Evolutionary conservation across 2,329 filamentous ascomycete genomes (phyloP).

Genomic region (Colletotrichum eleusines): DNA sequence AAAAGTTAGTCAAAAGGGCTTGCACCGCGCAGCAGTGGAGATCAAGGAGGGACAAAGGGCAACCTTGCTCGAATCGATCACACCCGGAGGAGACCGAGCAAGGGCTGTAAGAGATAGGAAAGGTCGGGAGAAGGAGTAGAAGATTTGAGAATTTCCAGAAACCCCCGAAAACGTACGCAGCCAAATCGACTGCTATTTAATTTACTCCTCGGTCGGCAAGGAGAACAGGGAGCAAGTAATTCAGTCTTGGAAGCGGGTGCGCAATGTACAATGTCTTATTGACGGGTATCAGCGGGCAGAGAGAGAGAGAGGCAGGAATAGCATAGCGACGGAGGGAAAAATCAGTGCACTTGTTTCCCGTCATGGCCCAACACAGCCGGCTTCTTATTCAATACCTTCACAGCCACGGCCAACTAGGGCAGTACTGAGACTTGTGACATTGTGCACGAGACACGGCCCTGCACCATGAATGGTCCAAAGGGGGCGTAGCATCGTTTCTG

Average conservation of each 20-base stretch:
- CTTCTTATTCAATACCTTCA: slow-evolving; percentile 27
- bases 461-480: slow-evolving; percentile 15
- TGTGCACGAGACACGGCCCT: slow-evolving; percentile 35
- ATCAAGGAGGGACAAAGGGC: slow-evolving; percentile 16
- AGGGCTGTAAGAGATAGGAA: slow-evolving; percentile 4
- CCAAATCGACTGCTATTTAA: slow-evolving; percentile 32
- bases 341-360: slow-evolving; percentile 34
- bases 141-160: slow-evolving; percentile 7
- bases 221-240: slow-evolving; percentile 8
- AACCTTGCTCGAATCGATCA: slow-evolving; percentile 19
- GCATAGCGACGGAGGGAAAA: slow-evolving; percentile 9
- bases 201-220: slow-evolving; percentile 22
- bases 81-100: slow-evolving; percentile 11
- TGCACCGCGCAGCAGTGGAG: slow-evolving; percentile 34
- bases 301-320: slow-evolving; percentile 21
- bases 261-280: slow-evolving; percentile 18
- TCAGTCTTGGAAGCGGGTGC: slow-evolving; percentile 22
- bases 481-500: slow-evolving; percentile 12
- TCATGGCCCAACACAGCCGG: slow-evolving; percentile 36
- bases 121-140: not conserved
- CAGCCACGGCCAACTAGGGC: slow-evolving; percentile 1
- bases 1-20: slow-evolving; percentile 40
- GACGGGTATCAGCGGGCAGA: slow-evolving; percentile 27
- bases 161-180: slow-evolving; percentile 2
- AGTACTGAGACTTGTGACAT: slow-evolving; percentile 15